Evolutionary conservation across 108 stramenopile genomes (phyloP), one percentile per base, ranked within the genome.

Genomic region (Halocafeteria seosinensis): DNA sequence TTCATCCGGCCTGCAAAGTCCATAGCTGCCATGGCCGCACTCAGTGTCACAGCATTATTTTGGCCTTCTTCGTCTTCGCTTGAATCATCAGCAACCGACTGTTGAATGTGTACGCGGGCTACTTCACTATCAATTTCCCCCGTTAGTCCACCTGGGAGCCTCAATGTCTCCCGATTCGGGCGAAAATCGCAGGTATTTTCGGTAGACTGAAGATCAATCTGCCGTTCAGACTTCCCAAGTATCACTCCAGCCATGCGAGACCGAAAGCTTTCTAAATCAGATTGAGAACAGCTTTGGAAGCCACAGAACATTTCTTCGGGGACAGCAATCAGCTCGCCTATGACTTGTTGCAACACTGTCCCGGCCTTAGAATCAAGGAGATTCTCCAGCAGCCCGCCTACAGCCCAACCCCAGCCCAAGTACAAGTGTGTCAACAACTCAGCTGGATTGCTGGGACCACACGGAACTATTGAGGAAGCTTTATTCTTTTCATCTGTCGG

Each of bases 401-500:
- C 57, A 11, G 57, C 28, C 57, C 57, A 59, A 13, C 57, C 57
- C 57, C 57, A 59, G 5, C 57, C 57, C 17, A 59, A 59, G 57
- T 59, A 59, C 2, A 59, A n/a, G 57, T 59, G 57, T 2, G 57
- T 5, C 21, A 2, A 4, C 8, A 8, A 9, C 53, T 55, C 53
- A 4, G 8, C 9, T 8, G 4, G 8, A 4, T 28, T 8, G 30
- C 8, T 55, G 30, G 53, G 53, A 8, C 53, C 53, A 28, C 21
- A 17, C 42, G 42, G 42, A 17, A 47, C n/a, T 21, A 17, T 17
- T n/a, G n/a, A 17, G 42, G n/a, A 47, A 47, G 42, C 42, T n/a
- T n/a, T 47, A 17, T 17, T 47, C 42, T 21, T 47, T n/a, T 17
- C 42, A 17, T 17, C n/a, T n/a, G 17, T 47, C 42, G 42, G 42